Evolutionary conservation across 495 filamentous ascomycete genomes (phyloP), one percentile per base, ranked within the genome.

Genomic region (Eremomyces bilateralis): DNA sequence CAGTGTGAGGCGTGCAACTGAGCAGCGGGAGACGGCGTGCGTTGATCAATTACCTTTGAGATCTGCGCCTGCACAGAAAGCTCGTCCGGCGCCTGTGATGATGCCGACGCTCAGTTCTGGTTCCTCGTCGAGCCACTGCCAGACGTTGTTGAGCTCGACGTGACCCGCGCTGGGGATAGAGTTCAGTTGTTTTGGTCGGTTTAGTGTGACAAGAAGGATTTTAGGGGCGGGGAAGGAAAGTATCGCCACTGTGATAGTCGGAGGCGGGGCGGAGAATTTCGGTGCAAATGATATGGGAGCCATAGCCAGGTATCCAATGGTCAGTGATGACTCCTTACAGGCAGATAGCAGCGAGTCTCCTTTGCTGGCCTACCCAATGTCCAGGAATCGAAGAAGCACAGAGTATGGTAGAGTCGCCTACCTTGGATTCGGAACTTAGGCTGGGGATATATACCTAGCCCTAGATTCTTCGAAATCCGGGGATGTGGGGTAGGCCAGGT

Each of bases 61-160:
- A 42, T 72, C 68, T 21, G 65, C 63, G 4, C 68, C 69, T 0
- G 65, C 67, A 49, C 65, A 72, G 46, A 73, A 73, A 5, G 65
- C 60, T 10, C 60, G 44, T 2, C 54, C 62, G 0, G 46, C 43
- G 20, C 72, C 72, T 1, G 69, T 73, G 21, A 76, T 30, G 46
- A 67, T 58, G 20, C 62, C 69, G 43, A 64, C 65, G 19, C 62
- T 58, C 11, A 75, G 60, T 0, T 50, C 41, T 1, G 65, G 65
- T 45, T 71, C 60, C 13, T 35, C 40, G 41, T 77, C 72, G 50
- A 60, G 67, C 71, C 71, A 76, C 2, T 41, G 42, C 53, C 57
- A 75, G 2, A 76, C 48, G 1, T 32, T 27, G 25, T 63, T 56
- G 19, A 74, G 56, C 34, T 63, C 60, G 36, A 44, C 40, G 54